A percentile compares a stretch with the other conserved stretches of the same genome.
phyloP scores from a whole-genome alignment of 1,284 basidiomycete genomes.

The Athelia psychrophila region DNA sequence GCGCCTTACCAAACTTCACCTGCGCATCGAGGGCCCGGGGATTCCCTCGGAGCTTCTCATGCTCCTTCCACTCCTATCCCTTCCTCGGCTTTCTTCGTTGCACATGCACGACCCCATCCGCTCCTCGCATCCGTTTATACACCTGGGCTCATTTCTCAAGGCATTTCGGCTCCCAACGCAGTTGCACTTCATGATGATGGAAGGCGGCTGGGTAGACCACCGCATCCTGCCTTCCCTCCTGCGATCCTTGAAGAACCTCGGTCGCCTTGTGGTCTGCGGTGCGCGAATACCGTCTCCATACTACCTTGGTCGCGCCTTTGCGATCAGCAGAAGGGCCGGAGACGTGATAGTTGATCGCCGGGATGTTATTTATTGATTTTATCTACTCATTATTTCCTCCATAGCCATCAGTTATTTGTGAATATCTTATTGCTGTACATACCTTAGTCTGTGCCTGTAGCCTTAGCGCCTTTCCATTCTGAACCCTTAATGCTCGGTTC shows the following conservation, averaged over 20 bases:
- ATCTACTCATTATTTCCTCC: too few species aligned
- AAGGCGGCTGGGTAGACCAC: constrained; percentile 42
- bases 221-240: constrained; percentile 18
- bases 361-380: too few species aligned
- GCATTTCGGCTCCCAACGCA: constrained; percentile 35
- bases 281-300: background rate
- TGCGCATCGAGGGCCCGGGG: constrained; percentile 41
- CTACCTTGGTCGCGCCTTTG: background rate
- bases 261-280: background rate
- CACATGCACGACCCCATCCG: constrained; percentile 37
- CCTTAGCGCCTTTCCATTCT: too few species aligned
- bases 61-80: constrained; percentile 38
- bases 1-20: constrained; percentile 36
- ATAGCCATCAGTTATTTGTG: too few species aligned
- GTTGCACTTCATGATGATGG: constrained; percentile 33
- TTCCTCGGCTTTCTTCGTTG: constrained; percentile 38
- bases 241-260: background rate
- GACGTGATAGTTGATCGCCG: background rate
- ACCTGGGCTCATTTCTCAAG: constrained; percentile 40
- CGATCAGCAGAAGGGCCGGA: background rate
- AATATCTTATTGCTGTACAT: too few species aligned
- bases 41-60: constrained; percentile 49
- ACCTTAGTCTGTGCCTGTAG: too few species aligned
- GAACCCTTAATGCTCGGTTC: too few species aligned
- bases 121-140: constrained; percentile 30